Base-by-base conservation (phyloP, 345 rosid species). In the Lumnitzera racemosa region DNA sequence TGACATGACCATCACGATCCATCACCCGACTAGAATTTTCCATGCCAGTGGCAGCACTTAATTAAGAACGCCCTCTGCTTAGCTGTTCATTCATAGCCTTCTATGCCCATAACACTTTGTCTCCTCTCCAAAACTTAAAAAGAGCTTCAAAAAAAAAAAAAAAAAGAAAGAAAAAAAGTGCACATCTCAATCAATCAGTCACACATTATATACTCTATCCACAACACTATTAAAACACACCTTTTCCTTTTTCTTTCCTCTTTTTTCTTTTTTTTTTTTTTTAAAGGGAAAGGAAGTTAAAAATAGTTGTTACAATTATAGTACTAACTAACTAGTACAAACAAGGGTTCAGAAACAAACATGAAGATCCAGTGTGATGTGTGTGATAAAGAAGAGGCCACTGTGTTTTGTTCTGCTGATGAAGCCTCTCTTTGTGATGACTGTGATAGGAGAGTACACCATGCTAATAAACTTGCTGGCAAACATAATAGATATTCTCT, bases 341-440 rank as follows among this genome's bases (percentile, higher is more conserved):
- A 49, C 7, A 51, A 11, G 36, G 36, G 0, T 58, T 12, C 8
- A 36, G 25, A 55, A 23, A 41, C 41, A n/a, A 55, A 57, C 57
- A 53, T 90, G 97, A 88, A 83, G 86, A 85, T 90, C 80, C 88
- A 74, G 78, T 90, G 97, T 74, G 96, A 90, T 73, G 92, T 85
- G 46, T 90, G 97, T 67, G 77, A 62, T 55, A 82, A 77, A 63
- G 72, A 75, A 27, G 87, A 76, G 68, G 97, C 96, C 25, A 70
- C 87, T 58, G 88, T 88, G 70, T 90, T 81, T 61, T 90, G 97
- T 73, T 81, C 84, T 55, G 96, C 96, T 52, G 97, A 90, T 67
- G 97, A 88, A 69, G 97, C 96, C 0, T 87, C 90, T 41, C 85
- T 90, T 15, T 90, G 97, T 56, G 73, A 72, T 54, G 51, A 57